These are phyloP conservation scores for Picea sitchensis DNA, from an alignment of 75 land plant genomes.

Conservation along the genomic window DNA sequence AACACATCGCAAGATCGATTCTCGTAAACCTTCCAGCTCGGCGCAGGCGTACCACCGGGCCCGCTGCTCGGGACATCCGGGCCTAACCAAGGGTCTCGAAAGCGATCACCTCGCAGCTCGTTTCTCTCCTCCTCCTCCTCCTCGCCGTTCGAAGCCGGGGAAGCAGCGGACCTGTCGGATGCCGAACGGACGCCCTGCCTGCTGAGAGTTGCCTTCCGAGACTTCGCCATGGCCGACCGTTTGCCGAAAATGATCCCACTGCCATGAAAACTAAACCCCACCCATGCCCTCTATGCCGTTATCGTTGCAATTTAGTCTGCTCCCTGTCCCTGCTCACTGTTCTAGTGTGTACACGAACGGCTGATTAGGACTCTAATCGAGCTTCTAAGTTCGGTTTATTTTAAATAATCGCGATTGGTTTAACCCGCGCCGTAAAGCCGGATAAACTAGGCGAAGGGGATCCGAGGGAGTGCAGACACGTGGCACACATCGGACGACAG, in stretches of 20 bases:
- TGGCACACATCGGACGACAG: background rate
- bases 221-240: slow-evolving; percentile 2
- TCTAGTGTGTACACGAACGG: background rate
- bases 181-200: background rate
- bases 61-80: too few species aligned
- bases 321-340: background rate
- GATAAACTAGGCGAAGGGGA: background rate
- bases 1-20: slow-evolving; percentile 31
- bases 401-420: background rate
- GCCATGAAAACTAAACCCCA: background rate
- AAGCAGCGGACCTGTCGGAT: background rate
- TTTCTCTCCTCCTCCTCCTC: too few species aligned
- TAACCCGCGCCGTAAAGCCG: background rate
- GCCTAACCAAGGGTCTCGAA: too few species aligned
- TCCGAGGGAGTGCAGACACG: background rate
- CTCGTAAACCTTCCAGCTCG: slow-evolving; percentile 45
- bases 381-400: background rate
- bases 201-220: background rate
- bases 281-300: background rate
- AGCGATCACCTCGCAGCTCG: too few species aligned
- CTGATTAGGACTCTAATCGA: background rate
- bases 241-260: background rate
- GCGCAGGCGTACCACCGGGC: slow-evolving; percentile 19
- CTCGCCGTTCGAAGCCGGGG: too few species aligned
- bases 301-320: background rate